phyloP scores from a whole-genome alignment of 1,139 yeast genomes.

The Pichia terricola region DNA sequence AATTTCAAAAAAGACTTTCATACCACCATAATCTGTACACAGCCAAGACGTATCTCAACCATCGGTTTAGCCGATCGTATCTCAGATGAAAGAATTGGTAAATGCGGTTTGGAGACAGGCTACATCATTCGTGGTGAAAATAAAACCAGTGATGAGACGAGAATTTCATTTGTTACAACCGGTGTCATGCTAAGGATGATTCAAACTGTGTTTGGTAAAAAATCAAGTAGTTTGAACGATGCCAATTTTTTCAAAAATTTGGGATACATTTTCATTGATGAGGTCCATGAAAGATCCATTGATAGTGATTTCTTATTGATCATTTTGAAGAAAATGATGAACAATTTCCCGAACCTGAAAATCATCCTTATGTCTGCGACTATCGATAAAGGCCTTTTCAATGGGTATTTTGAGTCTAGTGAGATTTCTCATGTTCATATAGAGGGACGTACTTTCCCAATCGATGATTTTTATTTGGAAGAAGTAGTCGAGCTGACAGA shows the following conservation, averaged over 20 bases:
- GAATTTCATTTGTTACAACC: slow-evolving; percentile 80
- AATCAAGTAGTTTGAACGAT: slow-evolving; percentile 12
- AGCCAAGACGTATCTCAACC: slow-evolving; percentile 92
- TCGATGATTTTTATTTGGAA: slow-evolving; percentile 64
- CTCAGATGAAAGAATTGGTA: slow-evolving; percentile 65
- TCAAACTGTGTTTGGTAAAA: slow-evolving; percentile 36
- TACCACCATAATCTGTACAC: slow-evolving; percentile 75
- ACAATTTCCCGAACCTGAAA: slow-evolving; percentile 44
- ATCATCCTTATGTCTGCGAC: slow-evolving; percentile 92
- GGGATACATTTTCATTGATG: slow-evolving; percentile 76
- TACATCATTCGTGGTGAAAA: slow-evolving; percentile 87
- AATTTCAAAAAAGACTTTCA: slow-evolving; percentile 34
- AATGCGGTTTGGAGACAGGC: slow-evolving; percentile 75
- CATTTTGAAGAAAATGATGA: slow-evolving; percentile 51
- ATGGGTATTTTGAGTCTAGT: slow-evolving; percentile 41
- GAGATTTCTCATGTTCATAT: slow-evolving; percentile 56
- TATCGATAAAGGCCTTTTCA: slow-evolving; percentile 63
- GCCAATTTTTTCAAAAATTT: slow-evolving; percentile 39
- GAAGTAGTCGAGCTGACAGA: slow-evolving; percentile 46
- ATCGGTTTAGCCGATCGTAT: slow-evolving; percentile 92
- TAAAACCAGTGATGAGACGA: slow-evolving; percentile 49
- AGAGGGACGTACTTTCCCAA: slow-evolving; percentile 91
- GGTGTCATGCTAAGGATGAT: slow-evolving; percentile 86
- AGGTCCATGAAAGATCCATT: slow-evolving; percentile 90
- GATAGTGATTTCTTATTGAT: slow-evolving; percentile 83